Percentiles rank a stretch among this genome's conserved stretches.
Evolutionary conservation across 2,329 filamentous ascomycete genomes (phyloP).

Genomic region (Paracorniculantispora psalliotae): DNA sequence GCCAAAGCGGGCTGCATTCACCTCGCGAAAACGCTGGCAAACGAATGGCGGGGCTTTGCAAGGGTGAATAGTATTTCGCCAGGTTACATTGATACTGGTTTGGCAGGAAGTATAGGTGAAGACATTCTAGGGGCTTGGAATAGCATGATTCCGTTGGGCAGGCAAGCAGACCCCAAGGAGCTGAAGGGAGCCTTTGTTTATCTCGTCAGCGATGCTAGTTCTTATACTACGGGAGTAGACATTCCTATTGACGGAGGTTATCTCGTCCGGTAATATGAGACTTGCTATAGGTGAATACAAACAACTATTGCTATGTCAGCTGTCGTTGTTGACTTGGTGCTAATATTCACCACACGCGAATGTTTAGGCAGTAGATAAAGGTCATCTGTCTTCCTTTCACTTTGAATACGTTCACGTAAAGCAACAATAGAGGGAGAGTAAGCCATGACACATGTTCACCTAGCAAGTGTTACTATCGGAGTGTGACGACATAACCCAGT

Average conservation of each 20-base stretch:
- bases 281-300: no score
- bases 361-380: no score
- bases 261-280: no score
- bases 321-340: no score
- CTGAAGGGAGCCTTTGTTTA: slow-evolving; percentile 69
- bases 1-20: slow-evolving; percentile 47
- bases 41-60: slow-evolving; percentile 61
- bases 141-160: slow-evolving; percentile 64
- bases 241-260: slow-evolving; percentile 66
- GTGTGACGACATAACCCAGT: no score
- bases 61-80: slow-evolving; percentile 57
- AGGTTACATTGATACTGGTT: slow-evolving; percentile 59
- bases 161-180: slow-evolving; percentile 60
- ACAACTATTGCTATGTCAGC: no score
- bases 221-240: slow-evolving; percentile 65
- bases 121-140: slow-evolving; percentile 65
- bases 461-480: no score
- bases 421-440: no score
- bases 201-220: slow-evolving; percentile 64
- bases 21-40: slow-evolving; percentile 38
- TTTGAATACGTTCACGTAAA: no score
- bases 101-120: slow-evolving; percentile 52
- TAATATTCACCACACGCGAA: no score
- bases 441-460: no score
- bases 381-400: no score